These are phyloP conservation scores for Hirsutella thompsonii DNA, from an alignment of 2,329 filamentous ascomycete species.

Conservation along the genomic window DNA sequence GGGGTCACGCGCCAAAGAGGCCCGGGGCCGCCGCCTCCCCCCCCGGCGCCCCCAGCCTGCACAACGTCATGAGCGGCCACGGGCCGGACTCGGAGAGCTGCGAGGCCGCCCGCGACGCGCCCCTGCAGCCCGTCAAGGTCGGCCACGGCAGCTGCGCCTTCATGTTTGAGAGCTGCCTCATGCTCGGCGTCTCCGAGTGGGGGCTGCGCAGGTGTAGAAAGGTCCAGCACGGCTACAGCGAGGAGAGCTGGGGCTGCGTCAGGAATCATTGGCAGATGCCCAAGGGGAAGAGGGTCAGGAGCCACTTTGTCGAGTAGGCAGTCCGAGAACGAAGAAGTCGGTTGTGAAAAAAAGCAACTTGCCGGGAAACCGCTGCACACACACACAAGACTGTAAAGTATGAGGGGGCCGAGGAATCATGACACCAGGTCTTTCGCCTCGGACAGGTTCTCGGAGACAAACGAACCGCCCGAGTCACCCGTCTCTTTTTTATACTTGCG, in stretches of 20 bases:
- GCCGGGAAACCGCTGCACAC: too few species aligned
- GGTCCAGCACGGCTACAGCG: conserved; percentile 34
- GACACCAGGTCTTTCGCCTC: too few species aligned
- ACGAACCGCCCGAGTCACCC: too few species aligned
- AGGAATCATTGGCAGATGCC: conserved; percentile 47
- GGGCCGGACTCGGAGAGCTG: conserved; percentile 45
- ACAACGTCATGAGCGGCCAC: conserved; percentile 60
- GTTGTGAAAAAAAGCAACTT: too few species aligned
- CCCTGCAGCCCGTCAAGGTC: conserved; percentile 43
- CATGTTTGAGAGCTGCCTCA: conserved; percentile 57
- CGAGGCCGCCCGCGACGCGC: conserved; percentile 41
- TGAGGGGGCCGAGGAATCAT: too few species aligned
- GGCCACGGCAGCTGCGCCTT: conserved; percentile 52
- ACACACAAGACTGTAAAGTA: too few species aligned
- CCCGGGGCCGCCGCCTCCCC: conserved; percentile 50
- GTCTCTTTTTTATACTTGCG: too few species aligned
- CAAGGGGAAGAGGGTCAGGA: conserved; percentile 16
- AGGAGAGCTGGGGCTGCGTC: conserved; percentile 66
- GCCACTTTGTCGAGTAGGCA: conserved; percentile 7
- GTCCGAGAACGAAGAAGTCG: too few species aligned
- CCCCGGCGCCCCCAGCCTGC: conserved; percentile 45
- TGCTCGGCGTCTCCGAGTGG: conserved; percentile 64
- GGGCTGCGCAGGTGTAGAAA: conserved; percentile 45
- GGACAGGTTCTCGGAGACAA: too few species aligned
- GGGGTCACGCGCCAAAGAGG: conserved; percentile 48